Percentiles rank a stretch among this genome's conserved stretches.
Evolutionary conservation across 441 rosid genomes (phyloP).

Genomic region (Metrosideros polymorpha): DNA sequence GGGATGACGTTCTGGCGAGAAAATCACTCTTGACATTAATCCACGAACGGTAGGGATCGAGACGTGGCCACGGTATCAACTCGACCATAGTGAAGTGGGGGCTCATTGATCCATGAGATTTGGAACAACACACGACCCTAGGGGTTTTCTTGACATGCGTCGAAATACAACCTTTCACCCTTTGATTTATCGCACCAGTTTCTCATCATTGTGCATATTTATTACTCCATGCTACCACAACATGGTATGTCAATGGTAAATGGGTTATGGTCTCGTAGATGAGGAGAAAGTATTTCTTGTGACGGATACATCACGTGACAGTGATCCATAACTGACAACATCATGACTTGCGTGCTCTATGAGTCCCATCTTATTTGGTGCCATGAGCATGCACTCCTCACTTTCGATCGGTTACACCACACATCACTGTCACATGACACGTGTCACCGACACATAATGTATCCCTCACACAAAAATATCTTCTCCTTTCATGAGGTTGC

Average conservation of each 20-base stretch:
- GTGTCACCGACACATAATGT: fast-evolving
- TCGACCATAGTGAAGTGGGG: fast-evolving
- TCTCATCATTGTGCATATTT: background rate
- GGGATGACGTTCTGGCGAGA: background rate
- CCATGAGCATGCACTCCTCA: background rate
- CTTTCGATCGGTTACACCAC: fast-evolving
- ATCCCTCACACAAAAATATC: background rate
- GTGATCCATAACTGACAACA: background rate
- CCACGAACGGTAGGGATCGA: fast-evolving
- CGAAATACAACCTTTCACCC: fast-evolving
- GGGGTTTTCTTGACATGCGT: background rate
- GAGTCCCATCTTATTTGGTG: background rate
- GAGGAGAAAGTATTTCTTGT: background rate
- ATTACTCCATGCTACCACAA: background rate
- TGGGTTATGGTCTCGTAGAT: fast-evolving
- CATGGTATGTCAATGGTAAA: background rate
- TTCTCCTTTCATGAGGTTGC: background rate
- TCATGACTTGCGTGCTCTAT: too few species aligned
- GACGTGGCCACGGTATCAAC: fast-evolving
- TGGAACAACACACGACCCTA: too few species aligned
- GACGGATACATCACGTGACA: background rate
- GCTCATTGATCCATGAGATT: background rate
- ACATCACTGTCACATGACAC: too few species aligned
- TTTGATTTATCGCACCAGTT: background rate
- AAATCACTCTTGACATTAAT: fast-evolving